A percentile compares a stretch with the other conserved stretches of the same genome.
Evolutionary conservation across 176 grass and related monocot genomes (phyloP).

Genomic region (Oryza coarctata): DNA sequence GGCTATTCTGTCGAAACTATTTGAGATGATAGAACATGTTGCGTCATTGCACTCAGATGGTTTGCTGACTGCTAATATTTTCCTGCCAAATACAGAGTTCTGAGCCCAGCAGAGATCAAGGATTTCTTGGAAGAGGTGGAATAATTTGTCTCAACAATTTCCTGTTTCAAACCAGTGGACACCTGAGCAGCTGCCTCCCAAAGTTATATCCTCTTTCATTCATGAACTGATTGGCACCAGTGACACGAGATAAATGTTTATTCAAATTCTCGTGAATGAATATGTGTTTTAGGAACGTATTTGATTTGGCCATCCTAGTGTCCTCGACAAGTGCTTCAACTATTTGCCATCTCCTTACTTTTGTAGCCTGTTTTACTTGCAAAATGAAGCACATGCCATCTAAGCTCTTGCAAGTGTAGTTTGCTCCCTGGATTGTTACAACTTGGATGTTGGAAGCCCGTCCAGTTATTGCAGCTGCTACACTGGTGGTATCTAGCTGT

Average conservation of each 20-base stretch:
- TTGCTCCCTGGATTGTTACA: no score
- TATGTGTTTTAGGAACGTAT: background rate
- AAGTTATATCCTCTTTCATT: background rate
- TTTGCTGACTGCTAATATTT: constrained; percentile 1
- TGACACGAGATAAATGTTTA: background rate
- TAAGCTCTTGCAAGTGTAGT: background rate
- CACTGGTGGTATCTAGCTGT: no score
- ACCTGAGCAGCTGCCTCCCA: background rate
- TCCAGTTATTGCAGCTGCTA: no score
- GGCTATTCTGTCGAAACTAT: background rate
- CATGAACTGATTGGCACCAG: background rate
- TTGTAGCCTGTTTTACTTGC: background rate
- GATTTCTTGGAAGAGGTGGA: constrained; percentile 77
- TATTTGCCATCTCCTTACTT: background rate
- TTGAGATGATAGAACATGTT: background rate
- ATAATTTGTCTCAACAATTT: constrained; percentile 16
- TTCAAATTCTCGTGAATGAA: background rate
- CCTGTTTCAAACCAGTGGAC: background rate
- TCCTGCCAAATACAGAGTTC: constrained; percentile 44
- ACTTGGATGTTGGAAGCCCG: no score
- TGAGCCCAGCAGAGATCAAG: constrained; percentile 65
- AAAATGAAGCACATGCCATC: background rate
- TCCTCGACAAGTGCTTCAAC: background rate
- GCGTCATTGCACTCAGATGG: background rate
- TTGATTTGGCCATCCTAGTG: background rate